These are phyloP conservation scores for Glaciozyma antarctica DNA, from an alignment of 768 basidiomycete genomes.

Conservation along the genomic window DNA sequence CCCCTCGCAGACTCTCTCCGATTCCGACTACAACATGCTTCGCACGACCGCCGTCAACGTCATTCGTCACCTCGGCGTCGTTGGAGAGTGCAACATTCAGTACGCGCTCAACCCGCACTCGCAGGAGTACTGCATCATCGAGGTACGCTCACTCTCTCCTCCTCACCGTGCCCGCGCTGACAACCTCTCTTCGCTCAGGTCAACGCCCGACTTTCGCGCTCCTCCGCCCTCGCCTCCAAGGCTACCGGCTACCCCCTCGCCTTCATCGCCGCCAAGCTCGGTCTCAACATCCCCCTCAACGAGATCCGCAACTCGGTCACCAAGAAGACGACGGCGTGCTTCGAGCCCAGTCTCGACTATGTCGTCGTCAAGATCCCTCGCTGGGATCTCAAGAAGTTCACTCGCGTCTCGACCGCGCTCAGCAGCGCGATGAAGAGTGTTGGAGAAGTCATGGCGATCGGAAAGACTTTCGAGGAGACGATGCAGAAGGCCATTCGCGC, in stretches of 20 bases:
- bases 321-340: slow-evolving; percentile 91
- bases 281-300: slow-evolving; percentile 91
- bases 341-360: slow-evolving; percentile 95
- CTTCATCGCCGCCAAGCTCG: slow-evolving; percentile 96
- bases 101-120: slow-evolving; percentile 93
- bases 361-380: slow-evolving; percentile 96
- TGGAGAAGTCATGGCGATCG: slow-evolving; percentile 98
- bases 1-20: slow-evolving; percentile 95
- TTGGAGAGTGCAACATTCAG: slow-evolving; percentile 99
- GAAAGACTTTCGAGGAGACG: slow-evolving; percentile 95
- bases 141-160: slow-evolving; percentile 38
- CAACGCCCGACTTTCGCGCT: slow-evolving; percentile 95
- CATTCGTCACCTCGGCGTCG: slow-evolving; percentile 92
- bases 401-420: slow-evolving; percentile 74
- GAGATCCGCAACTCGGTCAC: slow-evolving; percentile 98
- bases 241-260: slow-evolving; percentile 97
- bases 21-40: slow-evolving; percentile 98
- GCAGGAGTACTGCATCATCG: slow-evolving; percentile 96
- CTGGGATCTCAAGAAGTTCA: slow-evolving; percentile 99
- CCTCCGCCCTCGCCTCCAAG: slow-evolving; percentile 94
- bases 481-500: slow-evolving; percentile 95
- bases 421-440: slow-evolving; percentile 99
- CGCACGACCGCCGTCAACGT: slow-evolving; percentile 96
- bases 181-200: slow-evolving; percentile 40
- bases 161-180: too few species aligned